Evolutionary conservation across 2,329 filamentous ascomycete genomes (phyloP), one percentile per base, ranked within the genome.

Genomic region (Xylaria sp.): DNA sequence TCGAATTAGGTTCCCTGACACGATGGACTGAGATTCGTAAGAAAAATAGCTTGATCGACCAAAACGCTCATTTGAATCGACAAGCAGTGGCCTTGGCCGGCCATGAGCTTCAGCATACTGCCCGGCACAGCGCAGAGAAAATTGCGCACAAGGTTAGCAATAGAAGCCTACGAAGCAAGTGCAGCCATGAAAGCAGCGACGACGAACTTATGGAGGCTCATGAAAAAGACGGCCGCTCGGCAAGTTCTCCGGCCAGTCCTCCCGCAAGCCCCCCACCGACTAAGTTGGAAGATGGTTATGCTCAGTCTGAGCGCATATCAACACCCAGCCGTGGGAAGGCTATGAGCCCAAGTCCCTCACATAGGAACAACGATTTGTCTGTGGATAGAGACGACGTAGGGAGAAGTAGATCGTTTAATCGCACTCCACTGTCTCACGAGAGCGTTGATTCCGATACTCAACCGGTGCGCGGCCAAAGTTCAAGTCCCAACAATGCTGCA

Each of bases 11-110:
- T 0, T 81, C 82, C 44, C 82, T 91, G 83, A 91, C 87, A 60
- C 83, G 92, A 50, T 94, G 91, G 90, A 91, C 88, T 28, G 91
- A 94, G 79, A 93, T 94, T 69, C 83, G 88, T 69, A 85, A 81
- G 73, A 87, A 84, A 76, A 91, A 91, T 74, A 82, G 81, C 55
- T 80, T 91, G 58, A 84, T 89, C 57, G 87, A 89, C 72, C 78
- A 81, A 67, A 75, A 74, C 25, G 54, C 70, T 4, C 80, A 80
- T 72, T 70, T 81, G 31, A 81, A 82, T 67, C 74, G 79, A 44
- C 77, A 76, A n/a, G 75, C 78, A 3, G 75, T 82, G 7, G 74
- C 73, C 55, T 55, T 79, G 34, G 80, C 80, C 41, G 77, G 77
- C 2, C 73, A 74, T 10, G 78, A 80, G 54, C 67, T 79, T 20